phyloP scores from a whole-genome alignment of 2,329 filamentous ascomycete genomes.

The Fusarium pseudocircinatum region DNA sequence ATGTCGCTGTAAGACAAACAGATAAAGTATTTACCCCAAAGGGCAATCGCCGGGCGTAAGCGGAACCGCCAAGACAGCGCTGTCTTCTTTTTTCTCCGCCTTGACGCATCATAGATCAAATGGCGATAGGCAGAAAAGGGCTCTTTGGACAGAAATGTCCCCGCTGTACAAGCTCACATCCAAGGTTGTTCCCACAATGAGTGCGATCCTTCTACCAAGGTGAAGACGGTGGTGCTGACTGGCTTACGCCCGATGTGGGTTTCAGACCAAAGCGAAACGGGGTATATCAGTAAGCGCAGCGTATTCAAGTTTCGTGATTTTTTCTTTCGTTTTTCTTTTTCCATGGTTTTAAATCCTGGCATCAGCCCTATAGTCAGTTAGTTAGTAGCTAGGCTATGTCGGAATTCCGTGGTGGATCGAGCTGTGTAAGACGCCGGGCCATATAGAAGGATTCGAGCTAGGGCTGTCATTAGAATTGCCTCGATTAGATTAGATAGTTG shows the following conservation, averaged over 20 bases:
- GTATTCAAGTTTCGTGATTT: neutral
- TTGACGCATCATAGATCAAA: slow-evolving; percentile 4
- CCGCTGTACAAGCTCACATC: slow-evolving; percentile 5
- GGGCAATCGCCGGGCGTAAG: slow-evolving; percentile 26
- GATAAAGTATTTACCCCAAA: slow-evolving; percentile 4
- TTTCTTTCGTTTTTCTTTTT: neutral
- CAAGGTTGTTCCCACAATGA: neutral
- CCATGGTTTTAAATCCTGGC: neutral
- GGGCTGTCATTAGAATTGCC: neutral
- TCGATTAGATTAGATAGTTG: neutral
- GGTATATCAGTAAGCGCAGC: neutral
- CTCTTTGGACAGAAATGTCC: neutral
- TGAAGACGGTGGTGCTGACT: slow-evolving; percentile 19
- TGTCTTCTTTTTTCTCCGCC: neutral
- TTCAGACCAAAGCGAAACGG: neutral
- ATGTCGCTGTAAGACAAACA: slow-evolving; percentile 2
- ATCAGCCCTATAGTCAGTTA: slow-evolving; percentile 25
- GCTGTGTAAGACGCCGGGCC: neutral
- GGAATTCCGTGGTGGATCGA: neutral
- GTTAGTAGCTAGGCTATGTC: slow-evolving; percentile 24
- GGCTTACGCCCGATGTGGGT: slow-evolving; percentile 9
- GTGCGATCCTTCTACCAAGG: neutral
- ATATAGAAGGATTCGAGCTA: neutral
- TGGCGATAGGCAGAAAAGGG: neutral
- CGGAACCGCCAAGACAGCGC: neutral